These are phyloP conservation scores for Claviceps pusilla DNA, from an alignment of 2,329 filamentous ascomycete species.

Conservation along the genomic window DNA sequence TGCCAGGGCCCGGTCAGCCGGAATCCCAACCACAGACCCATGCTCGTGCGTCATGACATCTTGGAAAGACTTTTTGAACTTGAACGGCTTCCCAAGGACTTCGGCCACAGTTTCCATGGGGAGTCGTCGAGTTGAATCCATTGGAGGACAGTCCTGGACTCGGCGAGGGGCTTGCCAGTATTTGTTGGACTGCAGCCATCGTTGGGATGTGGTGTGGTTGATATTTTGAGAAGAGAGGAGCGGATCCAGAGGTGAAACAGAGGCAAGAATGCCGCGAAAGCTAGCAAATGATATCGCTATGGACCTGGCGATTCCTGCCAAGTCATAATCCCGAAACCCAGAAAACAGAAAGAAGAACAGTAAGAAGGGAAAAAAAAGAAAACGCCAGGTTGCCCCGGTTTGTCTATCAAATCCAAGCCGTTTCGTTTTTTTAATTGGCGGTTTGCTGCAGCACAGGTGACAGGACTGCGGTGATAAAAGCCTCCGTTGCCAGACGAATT, in stretches of 20 bases:
- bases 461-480: neutral
- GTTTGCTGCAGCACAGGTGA: neutral
- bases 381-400: neutral
- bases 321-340: neutral
- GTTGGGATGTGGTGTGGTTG: neutral
- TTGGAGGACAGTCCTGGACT: conserved; percentile 9
- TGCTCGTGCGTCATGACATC: conserved; percentile 38
- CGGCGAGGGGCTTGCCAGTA: conserved; percentile 20
- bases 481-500: neutral
- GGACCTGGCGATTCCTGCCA: neutral
- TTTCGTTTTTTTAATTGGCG: neutral
- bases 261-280: neutral
- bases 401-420: neutral
- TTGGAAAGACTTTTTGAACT: conserved; percentile 39
- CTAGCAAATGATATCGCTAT: neutral
- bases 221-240: no score
- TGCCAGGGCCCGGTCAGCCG: conserved; percentile 37
- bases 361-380: no score
- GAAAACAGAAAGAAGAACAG: no score
- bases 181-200: conserved; percentile 26
- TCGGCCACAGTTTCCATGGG: conserved; percentile 33
- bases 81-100: conserved; percentile 60
- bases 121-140: conserved; percentile 11
- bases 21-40: conserved; percentile 54
- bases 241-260: neutral